Evolutionary conservation across 2,329 filamentous ascomycete genomes (phyloP).

Genomic region (Ascocoryne sarcoides): DNA sequence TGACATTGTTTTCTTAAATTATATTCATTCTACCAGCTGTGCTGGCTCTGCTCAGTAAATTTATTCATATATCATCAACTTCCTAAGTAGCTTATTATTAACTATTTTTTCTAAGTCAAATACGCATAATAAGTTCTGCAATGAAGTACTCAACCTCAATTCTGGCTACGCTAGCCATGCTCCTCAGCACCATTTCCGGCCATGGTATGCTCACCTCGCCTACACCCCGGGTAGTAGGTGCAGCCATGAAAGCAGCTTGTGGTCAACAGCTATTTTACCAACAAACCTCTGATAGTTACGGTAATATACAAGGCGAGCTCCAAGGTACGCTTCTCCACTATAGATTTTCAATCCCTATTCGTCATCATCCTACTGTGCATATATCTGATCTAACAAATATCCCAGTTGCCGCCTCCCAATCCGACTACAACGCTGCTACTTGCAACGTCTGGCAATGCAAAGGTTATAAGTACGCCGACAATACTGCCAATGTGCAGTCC

Average conservation of each 20-base stretch:
- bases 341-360: too few relatives aligned
- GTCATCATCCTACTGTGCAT: too few relatives aligned
- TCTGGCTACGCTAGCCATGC: slow-evolving; percentile 14
- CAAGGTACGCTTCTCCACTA: too few relatives aligned
- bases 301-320: slow-evolving; percentile 30
- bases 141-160: slow-evolving; percentile 23
- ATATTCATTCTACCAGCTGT: not conserved
- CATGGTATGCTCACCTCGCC: slow-evolving; percentile 41
- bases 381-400: too few relatives aligned
- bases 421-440: slow-evolving; percentile 11
- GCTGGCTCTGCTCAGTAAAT: not conserved
- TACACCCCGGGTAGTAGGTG: slow-evolving; percentile 33
- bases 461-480: slow-evolving; percentile 37
- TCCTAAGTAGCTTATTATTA: not conserved
- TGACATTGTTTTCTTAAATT: not conserved
- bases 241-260: slow-evolving; percentile 37
- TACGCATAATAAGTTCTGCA: too few relatives aligned
- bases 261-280: slow-evolving; percentile 35
- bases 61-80: not conserved
- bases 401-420: not conserved
- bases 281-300: slow-evolving; percentile 21
- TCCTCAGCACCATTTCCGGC: slow-evolving; percentile 35
- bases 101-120: not conserved
- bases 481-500: slow-evolving; percentile 34
- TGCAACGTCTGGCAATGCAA: slow-evolving; percentile 40